Evolutionary conservation across 805 yeast genomes (phyloP), one percentile per base, ranked within the genome.

Genomic region (Candida parachauliodes): DNA sequence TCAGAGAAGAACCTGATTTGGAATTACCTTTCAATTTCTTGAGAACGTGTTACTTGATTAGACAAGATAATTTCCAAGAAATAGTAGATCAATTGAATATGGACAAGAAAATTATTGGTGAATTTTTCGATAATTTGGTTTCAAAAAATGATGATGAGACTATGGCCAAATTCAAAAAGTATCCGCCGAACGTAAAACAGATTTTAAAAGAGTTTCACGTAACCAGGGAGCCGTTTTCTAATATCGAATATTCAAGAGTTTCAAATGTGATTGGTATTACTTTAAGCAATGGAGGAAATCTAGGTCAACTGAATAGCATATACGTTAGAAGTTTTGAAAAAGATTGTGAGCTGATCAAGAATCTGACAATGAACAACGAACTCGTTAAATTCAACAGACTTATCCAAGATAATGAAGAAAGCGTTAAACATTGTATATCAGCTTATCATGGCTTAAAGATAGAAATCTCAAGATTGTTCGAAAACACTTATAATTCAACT

Each of bases 401-500:
- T 36, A 51, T 69, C 2, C 88, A 83, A 48, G 95, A 86, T 54
- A 72, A 68, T 40, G 75, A 72, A 35, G 93, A 82, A 47, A 81
- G 77, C 49, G 55, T 70, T 10, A 66, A 70, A 19, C 74, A 68
- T 42, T 73, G 68, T 47, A 59, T 74, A 3, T 50, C 72, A 0
- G 58, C 63, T 27, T 83, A 79, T 53, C 69, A 72, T 37, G 52
- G 62, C 7, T 49, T 79, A 37, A 76, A 72, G 37, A 41, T 62
- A 3, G 79, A 72, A 41, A 53, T 67, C 1, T 54, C 54, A 4
- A 49, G 77, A 34, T 48, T 73, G 19, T 40, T 62, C 8, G 44
- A 48, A 1, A 47, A 46, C 2, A 51, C 49, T 44, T 34, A 10
- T 43, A 42, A 1, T 41, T 46, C 44, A 3, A 51, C 43, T 5